Evolutionary conservation across 768 basidiomycete genomes (phyloP), one percentile per base, ranked within the genome.

Genomic region (Pisolithus tinctorius): DNA sequence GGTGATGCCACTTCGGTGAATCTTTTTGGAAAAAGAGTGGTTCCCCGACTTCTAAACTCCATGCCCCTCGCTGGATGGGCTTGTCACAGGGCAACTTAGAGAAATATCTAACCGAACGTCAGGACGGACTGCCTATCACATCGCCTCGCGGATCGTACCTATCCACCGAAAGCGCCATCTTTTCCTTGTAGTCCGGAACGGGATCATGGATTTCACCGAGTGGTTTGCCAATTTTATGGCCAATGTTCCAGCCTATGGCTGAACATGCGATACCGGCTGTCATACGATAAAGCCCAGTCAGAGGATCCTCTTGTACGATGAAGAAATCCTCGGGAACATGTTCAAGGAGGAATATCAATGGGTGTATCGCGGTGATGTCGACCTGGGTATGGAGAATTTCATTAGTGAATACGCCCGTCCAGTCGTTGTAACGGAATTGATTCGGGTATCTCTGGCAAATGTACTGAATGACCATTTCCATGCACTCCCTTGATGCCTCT

Each of bases 381-480:
- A 59, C 62, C 8, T 51, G 47, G 7, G 66, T 59, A 20, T 57
- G 66, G 17, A 80, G 67, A 36, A 80, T 77, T 7, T 59, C 58
- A 54, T 79, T 80, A 3, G 63, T 57, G 52, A 80, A 78, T 2
- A 68, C 31, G 4, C 68, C 69, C 5, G 69, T 68, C 48, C 55
- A 52, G 20, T 53, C 27, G 41, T 75, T 58, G 29, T 73, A 67
- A 7, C 63, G 56, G 57, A 83, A 82, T 27, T 76, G 74, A 7
- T 71, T 71, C 9, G 82, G 80, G 56, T 81, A 82, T n/a, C 80
- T 71, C 27, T 68, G 69, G 41, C 77, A 81, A 39, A 83, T 63
- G 55, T 74, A 82, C 54, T 81, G 77, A 40, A 83, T 67, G 36
- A 77, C 74, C 71, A 77, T 79, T 51, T 78, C 72, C 71, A 78